Conservation (phyloP, 208 protist genomes). For the Wallacemonas sp. region DNA sequence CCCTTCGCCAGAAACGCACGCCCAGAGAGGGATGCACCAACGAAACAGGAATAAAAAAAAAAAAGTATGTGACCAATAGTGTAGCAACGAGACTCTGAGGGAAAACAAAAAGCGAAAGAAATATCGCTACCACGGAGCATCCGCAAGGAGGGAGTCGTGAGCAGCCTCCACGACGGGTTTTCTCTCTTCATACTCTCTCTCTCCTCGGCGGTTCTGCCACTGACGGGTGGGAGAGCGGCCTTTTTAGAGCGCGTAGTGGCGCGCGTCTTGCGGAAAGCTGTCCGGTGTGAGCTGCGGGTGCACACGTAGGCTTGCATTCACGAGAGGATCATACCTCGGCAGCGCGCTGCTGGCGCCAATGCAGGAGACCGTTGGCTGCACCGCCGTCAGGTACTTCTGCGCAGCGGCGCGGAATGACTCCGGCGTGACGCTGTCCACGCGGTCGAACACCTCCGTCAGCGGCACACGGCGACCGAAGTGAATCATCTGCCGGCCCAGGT, state of each 20-base stretch:
- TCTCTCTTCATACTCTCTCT: too few relatives aligned
- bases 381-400: slow-evolving; percentile 58
- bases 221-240: too few relatives aligned
- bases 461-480: slow-evolving; percentile 85
- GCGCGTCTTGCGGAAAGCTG: slow-evolving; percentile 13
- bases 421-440: slow-evolving; percentile 92
- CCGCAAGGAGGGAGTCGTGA: too few relatives aligned
- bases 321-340: slow-evolving; percentile 55
- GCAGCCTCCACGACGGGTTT: too few relatives aligned
- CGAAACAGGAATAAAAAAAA: too few relatives aligned
- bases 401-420: slow-evolving; percentile 75
- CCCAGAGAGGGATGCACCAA: too few relatives aligned
- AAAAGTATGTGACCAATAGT: too few relatives aligned
- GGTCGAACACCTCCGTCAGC: slow-evolving; percentile 90
- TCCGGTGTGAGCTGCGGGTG: slow-evolving; percentile 38
- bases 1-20: too few relatives aligned
- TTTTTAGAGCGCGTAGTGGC: slow-evolving; percentile 16
- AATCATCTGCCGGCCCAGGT: slow-evolving; percentile 97
- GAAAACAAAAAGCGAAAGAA: too few relatives aligned
- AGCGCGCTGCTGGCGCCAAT: slow-evolving; percentile 70
- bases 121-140: too few relatives aligned
- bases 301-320: slow-evolving; percentile 30
- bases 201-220: too few relatives aligned
- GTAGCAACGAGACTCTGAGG: too few relatives aligned
- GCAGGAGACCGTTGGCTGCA: slow-evolving; percentile 69